These are phyloP conservation scores for Cordyceps cateniannulata DNA, from an alignment of 2,329 filamentous ascomycete genomes.

Conservation along the genomic window DNA sequence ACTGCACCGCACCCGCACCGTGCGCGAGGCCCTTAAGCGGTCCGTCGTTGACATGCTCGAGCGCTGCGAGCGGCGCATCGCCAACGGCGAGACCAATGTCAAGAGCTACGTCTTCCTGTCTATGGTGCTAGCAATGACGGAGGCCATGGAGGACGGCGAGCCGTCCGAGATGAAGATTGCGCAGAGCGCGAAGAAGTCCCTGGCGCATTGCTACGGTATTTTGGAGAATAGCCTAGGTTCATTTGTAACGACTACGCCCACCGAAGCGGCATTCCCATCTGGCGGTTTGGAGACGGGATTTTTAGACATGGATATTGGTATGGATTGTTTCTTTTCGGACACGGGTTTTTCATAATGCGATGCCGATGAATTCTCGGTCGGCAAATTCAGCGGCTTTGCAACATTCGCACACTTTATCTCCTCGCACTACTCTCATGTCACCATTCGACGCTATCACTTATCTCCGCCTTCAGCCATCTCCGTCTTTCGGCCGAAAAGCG, in stretches of 20 bases:
- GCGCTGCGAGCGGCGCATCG: slow-evolving; percentile 21
- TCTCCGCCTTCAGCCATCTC: not conserved
- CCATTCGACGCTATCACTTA: not conserved
- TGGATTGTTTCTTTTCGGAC: slow-evolving; percentile 9
- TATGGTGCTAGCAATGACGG: slow-evolving; percentile 33
- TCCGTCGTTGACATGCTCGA: slow-evolving; percentile 24
- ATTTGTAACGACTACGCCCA: slow-evolving; percentile 1
- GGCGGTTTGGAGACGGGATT: not conserved
- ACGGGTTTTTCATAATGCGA: not conserved
- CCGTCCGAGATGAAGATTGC: slow-evolving; percentile 22
- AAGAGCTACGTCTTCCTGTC: slow-evolving; percentile 35
- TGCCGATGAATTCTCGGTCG: too few species aligned
- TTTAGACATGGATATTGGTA: slow-evolving; percentile 2
- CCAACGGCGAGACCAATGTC: slow-evolving; percentile 36
- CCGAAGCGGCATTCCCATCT: not conserved
- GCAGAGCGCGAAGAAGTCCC: slow-evolving; percentile 26
- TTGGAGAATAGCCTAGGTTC: slow-evolving; percentile 16
- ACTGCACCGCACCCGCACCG: slow-evolving; percentile 21
- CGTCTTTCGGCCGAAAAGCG: slow-evolving; percentile 10
- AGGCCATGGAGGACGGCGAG: slow-evolving; percentile 23
- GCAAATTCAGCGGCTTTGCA: too few species aligned
- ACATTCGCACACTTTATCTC: not conserved
- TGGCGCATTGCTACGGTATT: slow-evolving; percentile 25
- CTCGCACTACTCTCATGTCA: not conserved
- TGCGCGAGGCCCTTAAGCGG: slow-evolving; percentile 24